These are phyloP conservation scores for Discostella stelligera DNA, from an alignment of 352 stramenopile genomes.

Conservation along the genomic window DNA sequence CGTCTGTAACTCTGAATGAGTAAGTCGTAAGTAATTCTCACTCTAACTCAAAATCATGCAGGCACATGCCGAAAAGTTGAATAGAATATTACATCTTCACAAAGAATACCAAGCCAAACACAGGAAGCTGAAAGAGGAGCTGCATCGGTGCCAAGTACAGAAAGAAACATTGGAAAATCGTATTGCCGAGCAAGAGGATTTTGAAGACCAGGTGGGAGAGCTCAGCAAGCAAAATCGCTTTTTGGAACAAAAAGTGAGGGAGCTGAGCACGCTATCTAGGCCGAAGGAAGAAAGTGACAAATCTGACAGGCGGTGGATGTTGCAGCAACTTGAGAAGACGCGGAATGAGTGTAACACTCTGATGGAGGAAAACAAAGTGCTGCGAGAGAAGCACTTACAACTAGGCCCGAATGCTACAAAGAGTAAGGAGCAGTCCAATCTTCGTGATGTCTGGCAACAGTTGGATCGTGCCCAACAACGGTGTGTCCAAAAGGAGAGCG, in stretches of 20 bases:
- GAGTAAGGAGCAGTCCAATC: no score
- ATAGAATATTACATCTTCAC: slow-evolving; percentile 39
- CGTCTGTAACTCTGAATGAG: no score
- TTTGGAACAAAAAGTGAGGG: slow-evolving; percentile 32
- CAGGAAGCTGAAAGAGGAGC: slow-evolving; percentile 32
- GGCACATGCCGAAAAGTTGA: slow-evolving; percentile 32
- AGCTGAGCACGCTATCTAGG: slow-evolving; percentile 19
- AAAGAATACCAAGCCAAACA: slow-evolving; percentile 39
- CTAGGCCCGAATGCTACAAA: no score
- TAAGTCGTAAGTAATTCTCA: no score
- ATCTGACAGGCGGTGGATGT: slow-evolving; percentile 11
- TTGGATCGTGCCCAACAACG: slow-evolving; percentile 5
- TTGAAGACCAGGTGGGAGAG: slow-evolving; percentile 18
- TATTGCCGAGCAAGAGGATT: slow-evolving; percentile 23
- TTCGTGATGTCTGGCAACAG: slow-evolving; percentile 19
- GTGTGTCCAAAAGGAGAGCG: slow-evolving; percentile 7
- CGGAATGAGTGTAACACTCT: slow-evolving; percentile 20
- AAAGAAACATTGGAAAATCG: slow-evolving; percentile 18
- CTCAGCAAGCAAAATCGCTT: slow-evolving; percentile 41
- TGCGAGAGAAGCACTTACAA: neutral
- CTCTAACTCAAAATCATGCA: no score
- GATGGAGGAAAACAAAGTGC: slow-evolving; percentile 18
- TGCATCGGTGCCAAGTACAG: slow-evolving; percentile 24
- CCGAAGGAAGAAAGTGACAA: slow-evolving; percentile 7
- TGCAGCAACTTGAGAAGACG: slow-evolving; percentile 26